Base-by-base conservation (phyloP, 208 protist genomes). In the Vickermania ingenoplastis region DNA sequence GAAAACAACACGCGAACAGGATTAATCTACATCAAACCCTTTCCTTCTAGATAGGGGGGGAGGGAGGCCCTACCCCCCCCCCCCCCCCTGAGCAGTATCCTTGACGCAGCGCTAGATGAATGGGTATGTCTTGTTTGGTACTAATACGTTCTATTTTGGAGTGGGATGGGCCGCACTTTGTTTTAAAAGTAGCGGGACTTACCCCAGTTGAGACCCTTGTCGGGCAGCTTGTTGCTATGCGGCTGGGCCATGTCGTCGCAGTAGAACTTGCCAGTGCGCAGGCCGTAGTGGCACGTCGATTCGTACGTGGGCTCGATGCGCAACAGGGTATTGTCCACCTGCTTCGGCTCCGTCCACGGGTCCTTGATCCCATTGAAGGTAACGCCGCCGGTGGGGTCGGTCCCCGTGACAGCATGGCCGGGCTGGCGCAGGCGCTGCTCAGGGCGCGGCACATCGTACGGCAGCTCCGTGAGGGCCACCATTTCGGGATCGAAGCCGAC, bases 211-310 rank as follows among this genome's bases (percentile, higher is more conserved):
- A 74, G 61, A 7, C 69, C 81, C 59, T 89, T 89, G 7, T 77
- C 72, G 22, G 81, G 85, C 24, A 92, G 74, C 23, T 73, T 87
- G 52, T 69, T 67, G 41, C 69, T 62, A 26, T 79, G 85, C 27
- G 72, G 54, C 4, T 78, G 85, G 13, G 85, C 85, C 60, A 73
- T 53, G 48, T 89, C 85, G 25, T 84, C 79, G 13, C 70, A 85
- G 53, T 86, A 92, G 68, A 77, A 78, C 13, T 59, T 75, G 3
- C 85, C 85, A 0, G 85, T 92, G 36, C 85, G 85, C 4, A 86
- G 71, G 14, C 81, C 70, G 69, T 92, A 80, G 63, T 92, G 85
- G 61, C 71, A 85, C 22, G 77, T 92, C 27, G 81, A 89, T 60
- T 92, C 85, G 52, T 87, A 92, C 21, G 63, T 74, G 2, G 74